Conservation (phyloP, 2,329 filamentous ascomycete species). For the Metarhizium sp. region DNA sequence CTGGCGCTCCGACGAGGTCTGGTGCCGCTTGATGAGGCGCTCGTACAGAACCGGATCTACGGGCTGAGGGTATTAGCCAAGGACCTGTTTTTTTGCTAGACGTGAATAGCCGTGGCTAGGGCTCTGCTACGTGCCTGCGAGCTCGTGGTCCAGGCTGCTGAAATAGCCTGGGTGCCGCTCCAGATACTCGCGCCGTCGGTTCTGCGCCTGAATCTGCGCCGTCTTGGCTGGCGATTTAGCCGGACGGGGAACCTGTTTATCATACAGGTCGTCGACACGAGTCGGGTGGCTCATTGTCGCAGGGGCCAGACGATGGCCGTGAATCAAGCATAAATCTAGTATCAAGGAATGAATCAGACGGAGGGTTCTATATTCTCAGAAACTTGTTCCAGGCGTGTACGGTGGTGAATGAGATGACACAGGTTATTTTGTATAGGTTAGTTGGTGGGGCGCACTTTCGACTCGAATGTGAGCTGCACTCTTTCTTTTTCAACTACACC, state of each 20-base stretch:
- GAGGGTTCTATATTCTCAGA: neutral
- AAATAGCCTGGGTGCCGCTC: conserved; percentile 67
- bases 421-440: too few species aligned
- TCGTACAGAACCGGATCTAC: conserved; percentile 75
- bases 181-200: conserved; percentile 70
- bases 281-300: neutral
- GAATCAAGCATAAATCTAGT: neutral
- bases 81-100: neutral
- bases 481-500: too few species aligned
- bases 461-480: too few species aligned
- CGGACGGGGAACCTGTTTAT: conserved; percentile 34
- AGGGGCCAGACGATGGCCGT: neutral
- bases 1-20: conserved; percentile 63
- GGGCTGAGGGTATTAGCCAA: neutral
- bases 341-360: neutral
- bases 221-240: conserved; percentile 30
- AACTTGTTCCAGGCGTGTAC: too few species aligned
- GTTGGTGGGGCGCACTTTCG: too few species aligned
- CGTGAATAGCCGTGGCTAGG: conserved; percentile 6
- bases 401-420: neutral
- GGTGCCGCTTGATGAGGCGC: conserved; percentile 66
- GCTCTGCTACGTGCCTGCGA: conserved; percentile 31
- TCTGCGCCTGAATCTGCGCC: conserved; percentile 52
- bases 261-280: conserved; percentile 2
- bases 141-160: conserved; percentile 41